Evolutionary conservation across 305 asterid species (phyloP).

Genomic region (Withania somnifera): DNA sequence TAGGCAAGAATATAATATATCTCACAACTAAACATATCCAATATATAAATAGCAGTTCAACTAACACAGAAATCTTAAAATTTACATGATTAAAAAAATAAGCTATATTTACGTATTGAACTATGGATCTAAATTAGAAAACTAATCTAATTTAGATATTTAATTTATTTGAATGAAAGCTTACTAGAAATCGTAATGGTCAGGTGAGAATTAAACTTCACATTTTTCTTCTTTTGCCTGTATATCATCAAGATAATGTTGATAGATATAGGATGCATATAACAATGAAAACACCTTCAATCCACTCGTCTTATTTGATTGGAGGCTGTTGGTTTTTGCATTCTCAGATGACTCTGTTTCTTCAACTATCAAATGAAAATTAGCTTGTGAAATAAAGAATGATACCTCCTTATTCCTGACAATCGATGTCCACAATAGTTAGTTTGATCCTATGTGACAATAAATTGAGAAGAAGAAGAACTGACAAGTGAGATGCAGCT

Average conservation of each 20-base stretch:
- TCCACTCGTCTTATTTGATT: conserved; percentile 19
- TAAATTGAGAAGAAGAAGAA: no score
- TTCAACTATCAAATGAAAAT: no score
- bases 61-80: neutral
- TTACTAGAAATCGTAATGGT: neutral
- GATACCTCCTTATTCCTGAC: no score
- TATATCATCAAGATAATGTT: conserved; percentile 19
- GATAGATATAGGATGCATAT: conserved; percentile 32
- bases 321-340: no score
- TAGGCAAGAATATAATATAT: no score
- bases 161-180: neutral
- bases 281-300: conserved; percentile 21
- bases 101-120: neutral
- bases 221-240: neutral
- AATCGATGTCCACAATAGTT: no score
- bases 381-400: no score
- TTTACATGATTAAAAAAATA: neutral
- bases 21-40: no score
- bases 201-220: neutral
- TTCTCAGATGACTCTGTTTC: no score
- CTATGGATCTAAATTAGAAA: neutral
- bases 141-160: neutral
- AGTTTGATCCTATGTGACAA: no score
- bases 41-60: neutral
- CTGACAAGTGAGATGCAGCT: no score